Base-by-base conservation (phyloP, 495 filamentous ascomycete species). In the Lichenothelia convexa region DNA sequence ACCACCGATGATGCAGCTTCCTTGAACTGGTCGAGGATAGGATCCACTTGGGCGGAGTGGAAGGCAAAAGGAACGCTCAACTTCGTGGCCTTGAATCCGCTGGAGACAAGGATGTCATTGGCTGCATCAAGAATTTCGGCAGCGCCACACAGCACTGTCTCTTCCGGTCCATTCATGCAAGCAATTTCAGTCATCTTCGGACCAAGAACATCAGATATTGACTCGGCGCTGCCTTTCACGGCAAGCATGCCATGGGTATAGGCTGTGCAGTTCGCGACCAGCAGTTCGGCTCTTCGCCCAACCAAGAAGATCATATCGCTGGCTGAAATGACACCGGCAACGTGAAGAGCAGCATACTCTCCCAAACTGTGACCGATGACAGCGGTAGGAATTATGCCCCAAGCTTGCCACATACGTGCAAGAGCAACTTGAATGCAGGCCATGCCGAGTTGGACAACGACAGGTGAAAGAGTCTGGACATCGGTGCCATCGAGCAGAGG, bases 361-460 rank as follows among this genome's bases (percentile, higher is more conserved):
- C 85, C 85, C 9, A 75, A 47, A 51, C 82, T 91, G 60, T 94
- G 86, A 17, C 86, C 86, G 23, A 93, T 61, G 2, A 92, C 80
- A 26, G 73, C 77, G 35, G 67, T 62, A 15, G 85, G 85, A 17
- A 56, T 70, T 39, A 91, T 65, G 23, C 80, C 85, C 67, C 82
- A 77, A 5, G 80, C 75, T 16, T 46, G 56, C 85, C 85, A 93
- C 38, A 84, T 68, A 33, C 72, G 73, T 17, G 80, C 75, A 34
- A 91, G 62, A 3, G 85, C 83, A 68, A 93, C 87, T 54, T 93
- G 79, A 40, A 91, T 69, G 42, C 73, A 82, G 15, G 69, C 70
- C 19, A 82, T 65, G 17, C 77, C 80, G 21, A 91, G 64, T 51
- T 93, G 85, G 5, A 80, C 71, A 17, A 81, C 67, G 18, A 82